phyloP scores from a whole-genome alignment of 2,329 filamentous ascomycete species.

The Fusarium praegraminearum region DNA sequence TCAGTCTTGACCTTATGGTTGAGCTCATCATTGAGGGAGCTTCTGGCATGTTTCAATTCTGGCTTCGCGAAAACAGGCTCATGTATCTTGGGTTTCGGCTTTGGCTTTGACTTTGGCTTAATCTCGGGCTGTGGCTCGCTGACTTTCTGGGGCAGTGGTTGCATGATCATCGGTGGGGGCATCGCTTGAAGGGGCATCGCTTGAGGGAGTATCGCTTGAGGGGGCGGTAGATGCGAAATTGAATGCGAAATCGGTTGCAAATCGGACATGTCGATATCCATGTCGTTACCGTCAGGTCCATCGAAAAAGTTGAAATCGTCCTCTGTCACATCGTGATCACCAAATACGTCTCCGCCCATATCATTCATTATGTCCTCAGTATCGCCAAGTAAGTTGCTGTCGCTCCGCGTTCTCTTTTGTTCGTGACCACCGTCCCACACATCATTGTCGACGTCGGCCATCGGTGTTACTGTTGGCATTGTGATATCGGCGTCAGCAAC shows the following conservation, averaged over 20 bases:
- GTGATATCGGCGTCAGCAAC: constrained; percentile 49
- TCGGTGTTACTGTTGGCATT: constrained; percentile 37
- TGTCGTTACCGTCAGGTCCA: constrained; percentile 58
- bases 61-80: constrained; percentile 67
- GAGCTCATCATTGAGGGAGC: constrained; percentile 60
- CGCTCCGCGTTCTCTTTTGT: constrained; percentile 59
- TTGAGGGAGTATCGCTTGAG: not conserved
- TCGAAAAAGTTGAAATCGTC: constrained; percentile 89
- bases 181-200: constrained; percentile 14
- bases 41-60: constrained; percentile 69
- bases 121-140: constrained; percentile 26
- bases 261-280: constrained; percentile 52
- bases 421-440: constrained; percentile 55
- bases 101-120: constrained; percentile 35
- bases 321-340: constrained; percentile 81
- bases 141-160: constrained; percentile 30
- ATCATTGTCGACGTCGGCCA: constrained; percentile 44
- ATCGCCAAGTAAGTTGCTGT: constrained; percentile 59
- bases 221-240: not conserved
- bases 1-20: constrained; percentile 50
- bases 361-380: constrained; percentile 75
- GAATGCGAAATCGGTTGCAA: constrained; percentile 23
- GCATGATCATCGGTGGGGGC: constrained; percentile 15
- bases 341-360: constrained; percentile 76
- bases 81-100: constrained; percentile 42